These are phyloP conservation scores for Termitomyces sp. DNA, from an alignment of 768 basidiomycete genomes.

Conservation along the genomic window DNA sequence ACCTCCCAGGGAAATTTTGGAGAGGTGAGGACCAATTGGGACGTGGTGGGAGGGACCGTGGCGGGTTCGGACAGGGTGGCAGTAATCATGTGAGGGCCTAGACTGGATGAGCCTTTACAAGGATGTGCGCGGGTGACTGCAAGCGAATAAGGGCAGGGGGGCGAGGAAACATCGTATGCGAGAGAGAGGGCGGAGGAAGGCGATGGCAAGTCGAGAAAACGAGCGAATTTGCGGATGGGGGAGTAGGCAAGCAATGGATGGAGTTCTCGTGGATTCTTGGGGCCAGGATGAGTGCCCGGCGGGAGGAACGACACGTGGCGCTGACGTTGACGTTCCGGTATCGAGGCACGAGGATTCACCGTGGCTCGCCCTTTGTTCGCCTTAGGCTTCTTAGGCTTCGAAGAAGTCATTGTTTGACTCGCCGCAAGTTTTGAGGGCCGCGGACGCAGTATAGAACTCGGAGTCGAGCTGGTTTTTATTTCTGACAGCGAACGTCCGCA, in stretches of 20 bases:
- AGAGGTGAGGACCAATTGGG: conserved; percentile 3
- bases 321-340: conserved; percentile 3
- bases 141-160: conserved; percentile 2
- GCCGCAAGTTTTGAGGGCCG: conserved; percentile 3
- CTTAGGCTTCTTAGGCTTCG: conserved; percentile 7
- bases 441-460: not conserved
- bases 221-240: conserved; percentile 5
- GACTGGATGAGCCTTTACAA: not conserved
- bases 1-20: conserved; percentile 11
- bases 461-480: not conserved
- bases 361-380: conserved; percentile 3
- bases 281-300: conserved; percentile 6
- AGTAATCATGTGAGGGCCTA: not conserved
- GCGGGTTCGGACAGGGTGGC: conserved; percentile 8
- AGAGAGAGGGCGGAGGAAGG: conserved; percentile 1
- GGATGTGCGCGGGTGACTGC: not conserved
- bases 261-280: conserved; percentile 4
- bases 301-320: conserved; percentile 10
- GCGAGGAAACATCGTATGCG: conserved; percentile 8
- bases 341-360: conserved; percentile 3
- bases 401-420: conserved; percentile 4
- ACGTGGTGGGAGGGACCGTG: conserved; percentile 5
- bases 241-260: conserved; percentile 4
- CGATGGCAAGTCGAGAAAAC: not conserved
- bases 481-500: conserved; percentile 1